Evolutionary conservation across 192 early-diverging fungal species (phyloP).

Genomic region (Chytriomyces hyalinus): DNA sequence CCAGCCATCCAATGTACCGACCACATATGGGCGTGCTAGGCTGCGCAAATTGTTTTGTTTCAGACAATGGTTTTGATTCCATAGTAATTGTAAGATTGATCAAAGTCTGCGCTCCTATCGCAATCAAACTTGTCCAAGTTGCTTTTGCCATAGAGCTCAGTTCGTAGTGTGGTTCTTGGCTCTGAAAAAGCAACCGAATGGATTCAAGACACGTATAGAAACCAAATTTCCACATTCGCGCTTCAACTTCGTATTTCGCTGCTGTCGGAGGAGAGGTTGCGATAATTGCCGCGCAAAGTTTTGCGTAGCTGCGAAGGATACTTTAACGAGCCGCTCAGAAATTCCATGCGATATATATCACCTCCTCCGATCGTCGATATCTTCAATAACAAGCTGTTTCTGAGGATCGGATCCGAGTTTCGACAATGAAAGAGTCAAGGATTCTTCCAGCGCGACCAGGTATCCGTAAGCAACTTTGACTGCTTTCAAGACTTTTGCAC

Average conservation of each 20-base stretch:
- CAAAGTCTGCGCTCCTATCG: conserved; percentile 29
- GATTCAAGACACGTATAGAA: conserved; percentile 37
- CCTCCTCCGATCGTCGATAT: conserved; percentile 15
- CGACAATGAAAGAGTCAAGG: neutral
- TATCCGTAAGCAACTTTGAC: neutral
- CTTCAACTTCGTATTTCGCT: conserved; percentile 44
- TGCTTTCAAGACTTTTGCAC: neutral
- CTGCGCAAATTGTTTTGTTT: conserved; percentile 1
- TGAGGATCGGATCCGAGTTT: too few species aligned
- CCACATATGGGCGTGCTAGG: conserved; percentile 39
- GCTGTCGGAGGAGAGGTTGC: conserved; percentile 17
- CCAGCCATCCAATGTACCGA: conserved; percentile 38
- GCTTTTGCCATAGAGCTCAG: conserved; percentile 5
- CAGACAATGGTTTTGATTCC: conserved; percentile 3
- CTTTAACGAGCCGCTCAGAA: neutral
- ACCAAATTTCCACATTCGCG: conserved; percentile 41
- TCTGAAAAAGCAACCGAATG: conserved; percentile 16
- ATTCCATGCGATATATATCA: neutral
- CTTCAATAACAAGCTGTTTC: neutral
- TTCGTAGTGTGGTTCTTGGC: conserved; percentile 5
- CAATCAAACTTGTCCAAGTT: conserved; percentile 38
- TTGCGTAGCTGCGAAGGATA: neutral
- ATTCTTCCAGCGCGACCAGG: conserved; percentile 7
- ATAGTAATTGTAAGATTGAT: neutral
- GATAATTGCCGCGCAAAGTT: conserved; percentile 26